Percentiles rank a stretch among this genome's conserved stretches.
phyloP scores from a whole-genome alignment of 352 stramenopile genomes.

The Globisporangium recalcitrans region DNA sequence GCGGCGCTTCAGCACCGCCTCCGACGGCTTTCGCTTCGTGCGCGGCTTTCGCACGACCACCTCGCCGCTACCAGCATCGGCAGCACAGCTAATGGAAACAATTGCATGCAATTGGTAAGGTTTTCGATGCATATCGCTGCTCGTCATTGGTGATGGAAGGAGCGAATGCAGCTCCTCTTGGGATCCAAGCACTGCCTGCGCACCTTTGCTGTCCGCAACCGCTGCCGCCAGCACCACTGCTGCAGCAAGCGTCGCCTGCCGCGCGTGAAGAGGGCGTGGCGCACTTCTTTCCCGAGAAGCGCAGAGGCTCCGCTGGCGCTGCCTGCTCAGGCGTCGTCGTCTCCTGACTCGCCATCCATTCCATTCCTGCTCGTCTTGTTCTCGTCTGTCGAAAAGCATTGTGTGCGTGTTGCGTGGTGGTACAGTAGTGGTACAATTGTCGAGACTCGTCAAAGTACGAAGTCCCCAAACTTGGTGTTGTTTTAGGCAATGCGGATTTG shows the following conservation, averaged over 20 bases:
- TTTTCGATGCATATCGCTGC: not conserved
- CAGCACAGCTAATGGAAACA: not conserved
- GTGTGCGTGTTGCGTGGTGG: no score
- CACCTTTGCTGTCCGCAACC: slow-evolving; percentile 14
- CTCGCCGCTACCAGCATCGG: not conserved
- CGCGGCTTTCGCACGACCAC: slow-evolving; percentile 38
- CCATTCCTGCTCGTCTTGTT: not conserved
- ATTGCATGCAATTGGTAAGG: not conserved
- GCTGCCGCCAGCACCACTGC: not conserved
- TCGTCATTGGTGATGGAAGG: no score
- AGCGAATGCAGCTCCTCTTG: no score
- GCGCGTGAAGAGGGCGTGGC: not conserved
- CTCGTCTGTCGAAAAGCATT: no score
- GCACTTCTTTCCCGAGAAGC: slow-evolving; percentile 52
- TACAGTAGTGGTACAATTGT: no score
- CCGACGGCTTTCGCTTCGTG: slow-evolving; percentile 58
- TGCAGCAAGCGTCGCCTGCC: slow-evolving; percentile 9
- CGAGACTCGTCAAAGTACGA: no score
- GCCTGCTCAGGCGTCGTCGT: not conserved
- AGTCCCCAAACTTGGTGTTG: no score
- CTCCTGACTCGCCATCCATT: not conserved
- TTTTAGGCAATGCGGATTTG: no score
- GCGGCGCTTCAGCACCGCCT: slow-evolving; percentile 49
- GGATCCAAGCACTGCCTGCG: slow-evolving; percentile 2
- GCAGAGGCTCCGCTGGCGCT: slow-evolving; percentile 23